Percentiles rank a stretch among this genome's conserved stretches.
These are phyloP conservation scores for Syzygium grande DNA, from an alignment of 345 rosid genomes.

Conservation along the genomic window DNA sequence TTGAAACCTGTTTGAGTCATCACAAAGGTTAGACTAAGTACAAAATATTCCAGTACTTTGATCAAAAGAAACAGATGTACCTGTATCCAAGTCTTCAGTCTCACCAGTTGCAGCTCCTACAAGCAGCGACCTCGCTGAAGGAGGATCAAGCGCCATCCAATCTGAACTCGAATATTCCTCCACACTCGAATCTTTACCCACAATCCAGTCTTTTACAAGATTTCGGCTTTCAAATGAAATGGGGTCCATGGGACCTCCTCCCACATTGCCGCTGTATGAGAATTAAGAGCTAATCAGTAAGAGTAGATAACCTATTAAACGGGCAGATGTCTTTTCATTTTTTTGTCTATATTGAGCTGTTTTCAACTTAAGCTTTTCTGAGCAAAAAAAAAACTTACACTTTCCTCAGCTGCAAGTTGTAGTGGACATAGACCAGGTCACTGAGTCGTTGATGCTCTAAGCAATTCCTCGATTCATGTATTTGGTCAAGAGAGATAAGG, in stretches of 20 bases:
- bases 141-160: slow-evolving; percentile 62
- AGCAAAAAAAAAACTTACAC: no score
- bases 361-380: slow-evolving; percentile 9
- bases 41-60: background rate
- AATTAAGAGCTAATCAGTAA: slow-evolving; percentile 8
- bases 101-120: slow-evolving; percentile 41
- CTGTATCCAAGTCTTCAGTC: slow-evolving; percentile 53
- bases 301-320: background rate
- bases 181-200: slow-evolving; percentile 32
- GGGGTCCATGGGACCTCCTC: slow-evolving; percentile 35
- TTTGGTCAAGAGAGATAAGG: slow-evolving; percentile 29
- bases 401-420: slow-evolving; percentile 54
- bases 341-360: background rate
- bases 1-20: slow-evolving; percentile 50
- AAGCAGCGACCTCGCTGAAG: slow-evolving; percentile 23
- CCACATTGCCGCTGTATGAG: slow-evolving; percentile 22
- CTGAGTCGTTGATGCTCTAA: slow-evolving; percentile 64
- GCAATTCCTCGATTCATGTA: slow-evolving; percentile 54
- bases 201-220: slow-evolving; percentile 73
- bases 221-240: slow-evolving; percentile 33
- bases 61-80: slow-evolving; percentile 11
- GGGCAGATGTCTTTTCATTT: background rate
- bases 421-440: slow-evolving; percentile 74
- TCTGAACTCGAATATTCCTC: slow-evolving; percentile 49
- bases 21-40: slow-evolving; percentile 1